Percentiles rank a stretch among this genome's conserved stretches.
These are phyloP conservation scores for Grosmannia serpens DNA, from an alignment of 2,329 filamentous ascomycete species.

Conservation along the genomic window DNA sequence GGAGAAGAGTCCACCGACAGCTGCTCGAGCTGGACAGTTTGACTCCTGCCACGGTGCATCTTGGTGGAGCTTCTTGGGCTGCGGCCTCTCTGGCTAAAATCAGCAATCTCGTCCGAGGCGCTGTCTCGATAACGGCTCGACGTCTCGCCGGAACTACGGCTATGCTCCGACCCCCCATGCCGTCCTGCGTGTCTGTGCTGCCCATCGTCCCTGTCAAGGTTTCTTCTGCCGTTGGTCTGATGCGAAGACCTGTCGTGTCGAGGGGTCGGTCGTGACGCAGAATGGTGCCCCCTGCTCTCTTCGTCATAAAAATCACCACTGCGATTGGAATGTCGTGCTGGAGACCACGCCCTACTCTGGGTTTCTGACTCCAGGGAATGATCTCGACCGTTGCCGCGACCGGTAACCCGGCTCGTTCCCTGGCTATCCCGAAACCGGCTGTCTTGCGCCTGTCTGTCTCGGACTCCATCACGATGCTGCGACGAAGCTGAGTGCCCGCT, in stretches of 20 bases:
- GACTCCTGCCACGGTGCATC: not conserved
- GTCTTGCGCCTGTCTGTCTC: not conserved
- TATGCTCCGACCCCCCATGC: not conserved
- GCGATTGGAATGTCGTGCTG: not conserved
- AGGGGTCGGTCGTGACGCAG: not conserved
- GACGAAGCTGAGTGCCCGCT: not conserved
- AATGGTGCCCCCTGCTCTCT: not conserved
- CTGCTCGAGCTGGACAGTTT: not conserved
- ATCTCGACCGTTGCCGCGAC: not conserved
- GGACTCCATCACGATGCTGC: not conserved
- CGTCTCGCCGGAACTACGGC: not conserved
- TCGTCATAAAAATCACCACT: not conserved
- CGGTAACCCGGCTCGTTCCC: not conserved
- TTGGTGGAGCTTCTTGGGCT: not conserved
- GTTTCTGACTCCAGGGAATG: not conserved
- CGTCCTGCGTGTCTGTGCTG: not conserved
- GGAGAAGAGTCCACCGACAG: not conserved
- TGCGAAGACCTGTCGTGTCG: not conserved
- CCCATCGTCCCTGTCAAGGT: not conserved
- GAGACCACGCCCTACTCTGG: not conserved
- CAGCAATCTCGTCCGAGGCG: not conserved
- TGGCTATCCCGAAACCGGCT: not conserved
- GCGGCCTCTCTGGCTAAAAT: not conserved
- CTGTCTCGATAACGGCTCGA: not conserved
- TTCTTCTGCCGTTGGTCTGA: not conserved